Evolutionary conservation across 805 yeast genomes (phyloP).

Genomic region (Hermanozyma aechmeae): DNA sequence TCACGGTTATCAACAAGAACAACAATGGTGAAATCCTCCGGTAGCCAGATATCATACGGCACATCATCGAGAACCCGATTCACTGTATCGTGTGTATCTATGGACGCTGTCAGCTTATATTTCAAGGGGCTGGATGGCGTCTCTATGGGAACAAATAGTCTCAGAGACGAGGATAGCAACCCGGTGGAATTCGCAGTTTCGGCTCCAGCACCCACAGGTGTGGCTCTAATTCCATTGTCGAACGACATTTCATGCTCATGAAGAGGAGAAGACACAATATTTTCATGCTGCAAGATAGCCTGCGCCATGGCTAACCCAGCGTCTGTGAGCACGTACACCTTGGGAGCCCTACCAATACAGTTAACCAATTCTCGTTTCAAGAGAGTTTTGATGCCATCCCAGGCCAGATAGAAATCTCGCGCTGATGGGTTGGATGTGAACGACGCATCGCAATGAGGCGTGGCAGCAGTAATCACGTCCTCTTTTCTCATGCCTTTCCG

Average conservation of each 20-base stretch:
- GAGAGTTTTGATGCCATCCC: conserved; percentile 62
- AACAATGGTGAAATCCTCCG: conserved; percentile 47
- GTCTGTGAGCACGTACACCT: conserved; percentile 55
- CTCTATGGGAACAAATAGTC: conserved; percentile 1
- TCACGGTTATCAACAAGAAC: conserved; percentile 78
- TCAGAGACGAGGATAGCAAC: not conserved
- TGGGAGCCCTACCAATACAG: conserved; percentile 45
- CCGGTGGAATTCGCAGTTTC: not conserved
- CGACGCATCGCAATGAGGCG: conserved; percentile 47
- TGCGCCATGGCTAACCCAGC: conserved; percentile 59
- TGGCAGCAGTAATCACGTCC: conserved; percentile 45
- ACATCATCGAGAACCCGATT: conserved; percentile 13
- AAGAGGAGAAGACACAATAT: conserved; percentile 14
- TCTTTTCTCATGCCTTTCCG: conserved; percentile 55
- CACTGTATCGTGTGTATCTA: conserved; percentile 13
- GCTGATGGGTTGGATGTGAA: conserved; percentile 53
- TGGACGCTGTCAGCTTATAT: not conserved
- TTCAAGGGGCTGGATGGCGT: conserved; percentile 1
- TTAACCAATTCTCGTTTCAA: conserved; percentile 50
- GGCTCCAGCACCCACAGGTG: conserved; percentile 8
- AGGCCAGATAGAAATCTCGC: conserved; percentile 61
- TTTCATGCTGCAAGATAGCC: conserved; percentile 41
- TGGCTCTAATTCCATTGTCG: conserved; percentile 24
- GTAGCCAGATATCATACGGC: conserved; percentile 49
- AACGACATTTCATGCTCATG: conserved; percentile 16